Percentiles rank a stretch among this genome's conserved stretches.
Evolutionary conservation across 768 basidiomycete species (phyloP).

Genomic region (Hygrocybe punicea): DNA sequence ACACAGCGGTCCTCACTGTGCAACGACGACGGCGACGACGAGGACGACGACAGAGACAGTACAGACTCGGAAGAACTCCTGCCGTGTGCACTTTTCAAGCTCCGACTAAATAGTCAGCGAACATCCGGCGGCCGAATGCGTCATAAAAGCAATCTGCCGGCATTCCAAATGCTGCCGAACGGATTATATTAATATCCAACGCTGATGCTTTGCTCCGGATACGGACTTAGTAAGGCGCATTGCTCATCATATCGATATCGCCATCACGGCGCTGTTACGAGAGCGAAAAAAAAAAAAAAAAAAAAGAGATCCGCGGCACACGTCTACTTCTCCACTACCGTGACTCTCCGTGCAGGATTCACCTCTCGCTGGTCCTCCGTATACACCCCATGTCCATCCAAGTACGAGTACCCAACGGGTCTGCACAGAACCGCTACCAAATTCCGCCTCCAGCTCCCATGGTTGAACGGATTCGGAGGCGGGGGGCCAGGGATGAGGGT

Average conservation of each 20-base stretch:
- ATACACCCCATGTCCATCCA: conserved; percentile 56
- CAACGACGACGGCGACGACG: too few species aligned
- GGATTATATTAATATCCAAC: background rate
- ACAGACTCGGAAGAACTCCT: too few species aligned
- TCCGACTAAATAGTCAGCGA: conserved; percentile 2
- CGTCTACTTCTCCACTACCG: background rate
- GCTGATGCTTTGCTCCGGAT: too few species aligned
- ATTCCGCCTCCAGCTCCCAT: conserved; percentile 73
- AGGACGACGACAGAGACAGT: too few species aligned
- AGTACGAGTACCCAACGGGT: conserved; percentile 77
- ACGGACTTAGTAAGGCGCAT: too few species aligned
- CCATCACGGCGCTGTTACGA: conserved; percentile 2
- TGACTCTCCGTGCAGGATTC: too few species aligned
- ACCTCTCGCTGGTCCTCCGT: conserved; percentile 71
- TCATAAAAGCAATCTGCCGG: background rate
- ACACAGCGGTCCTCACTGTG: too few species aligned
- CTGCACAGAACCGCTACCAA: conserved; percentile 73
- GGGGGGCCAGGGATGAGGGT: conserved; percentile 58
- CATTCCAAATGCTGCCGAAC: background rate
- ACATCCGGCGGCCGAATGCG: too few species aligned
- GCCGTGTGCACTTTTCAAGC: background rate
- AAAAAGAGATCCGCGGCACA: background rate
- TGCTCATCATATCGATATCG: too few species aligned
- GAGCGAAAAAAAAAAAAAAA: background rate
- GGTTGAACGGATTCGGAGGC: conserved; percentile 85